phyloP scores from a whole-genome alignment of 768 basidiomycete species.

The Kwoniella europaea region DNA sequence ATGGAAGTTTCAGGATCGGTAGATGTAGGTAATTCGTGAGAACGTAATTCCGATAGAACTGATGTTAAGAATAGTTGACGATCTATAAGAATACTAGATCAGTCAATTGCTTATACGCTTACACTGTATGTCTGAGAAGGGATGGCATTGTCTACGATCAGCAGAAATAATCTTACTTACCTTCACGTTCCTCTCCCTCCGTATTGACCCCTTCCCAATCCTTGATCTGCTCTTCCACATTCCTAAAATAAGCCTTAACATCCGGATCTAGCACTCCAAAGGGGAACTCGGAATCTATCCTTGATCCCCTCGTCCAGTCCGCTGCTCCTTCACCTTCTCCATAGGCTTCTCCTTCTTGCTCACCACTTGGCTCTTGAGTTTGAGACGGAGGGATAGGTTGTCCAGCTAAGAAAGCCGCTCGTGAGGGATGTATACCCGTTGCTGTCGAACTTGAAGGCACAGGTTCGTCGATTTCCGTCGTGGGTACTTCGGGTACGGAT shows the following conservation, averaged over 20 bases:
- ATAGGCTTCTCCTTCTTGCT: neutral
- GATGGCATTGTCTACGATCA: neutral
- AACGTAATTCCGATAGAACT: slow-evolving; percentile 80
- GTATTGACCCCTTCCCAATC: slow-evolving; percentile 70
- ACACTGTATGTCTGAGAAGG: no score
- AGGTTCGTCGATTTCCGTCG: slow-evolving; percentile 23
- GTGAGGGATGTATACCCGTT: slow-evolving; percentile 44
- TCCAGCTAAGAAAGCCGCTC: slow-evolving; percentile 43
- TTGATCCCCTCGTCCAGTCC: slow-evolving; percentile 35
- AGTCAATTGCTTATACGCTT: no score
- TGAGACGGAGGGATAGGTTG: neutral
- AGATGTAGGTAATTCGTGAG: slow-evolving; percentile 84
- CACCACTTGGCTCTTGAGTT: neutral
- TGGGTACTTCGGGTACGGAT: neutral
- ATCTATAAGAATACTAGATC: slow-evolving; percentile 61
- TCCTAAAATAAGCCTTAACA: slow-evolving; percentile 89
- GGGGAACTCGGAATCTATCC: slow-evolving; percentile 67
- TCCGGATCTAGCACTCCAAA: slow-evolving; percentile 89
- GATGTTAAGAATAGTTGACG: slow-evolving; percentile 77
- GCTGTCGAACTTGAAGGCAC: slow-evolving; percentile 30
- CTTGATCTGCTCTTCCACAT: slow-evolving; percentile 82
- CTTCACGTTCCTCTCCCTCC: slow-evolving; percentile 61
- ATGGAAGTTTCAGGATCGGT: slow-evolving; percentile 93
- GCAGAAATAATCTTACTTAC: slow-evolving; percentile 28
- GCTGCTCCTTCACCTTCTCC: slow-evolving; percentile 24